Percentiles rank a stretch among this genome's conserved stretches.
Evolutionary conservation across 1,284 basidiomycete genomes (phyloP).

Genomic region (Rhodotorula sp.): DNA sequence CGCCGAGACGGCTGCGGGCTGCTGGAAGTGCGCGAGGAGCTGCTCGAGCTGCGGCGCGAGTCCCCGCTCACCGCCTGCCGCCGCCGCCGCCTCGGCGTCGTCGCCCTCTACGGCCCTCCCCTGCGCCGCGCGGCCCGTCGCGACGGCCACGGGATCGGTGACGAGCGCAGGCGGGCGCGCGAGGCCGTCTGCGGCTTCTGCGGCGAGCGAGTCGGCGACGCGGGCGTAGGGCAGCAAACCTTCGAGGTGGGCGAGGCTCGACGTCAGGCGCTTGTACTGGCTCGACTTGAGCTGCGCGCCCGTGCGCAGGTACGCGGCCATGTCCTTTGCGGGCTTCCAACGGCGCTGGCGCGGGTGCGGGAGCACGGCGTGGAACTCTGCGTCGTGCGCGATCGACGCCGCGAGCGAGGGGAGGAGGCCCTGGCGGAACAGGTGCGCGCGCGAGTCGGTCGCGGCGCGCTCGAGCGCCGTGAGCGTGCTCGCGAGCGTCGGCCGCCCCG

Average conservation of each 20-base stretch:
- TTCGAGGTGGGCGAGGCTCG: conserved; percentile 29
- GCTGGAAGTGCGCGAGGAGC: conserved; percentile 35
- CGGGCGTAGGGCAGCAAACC: conserved; percentile 40
- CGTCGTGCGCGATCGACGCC: conserved; percentile 12
- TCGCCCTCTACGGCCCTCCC: not conserved
- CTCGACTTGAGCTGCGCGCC: conserved; percentile 33
- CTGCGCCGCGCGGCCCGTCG: conserved; percentile 14
- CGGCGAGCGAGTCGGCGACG: conserved; percentile 31
- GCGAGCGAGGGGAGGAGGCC: conserved; percentile 38
- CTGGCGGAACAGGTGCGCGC: conserved; percentile 36
- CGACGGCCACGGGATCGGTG: conserved; percentile 32
- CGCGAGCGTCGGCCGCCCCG: conserved; percentile 39
- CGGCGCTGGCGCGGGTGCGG: conserved; percentile 34
- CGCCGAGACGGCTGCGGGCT: conserved; percentile 23
- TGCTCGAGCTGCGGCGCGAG: conserved; percentile 33
- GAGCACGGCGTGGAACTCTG: conserved; percentile 26
- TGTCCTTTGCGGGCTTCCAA: conserved; percentile 38
- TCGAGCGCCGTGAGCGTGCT: conserved; percentile 38
- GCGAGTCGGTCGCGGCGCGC: conserved; percentile 28
- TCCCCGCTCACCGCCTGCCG: not conserved
- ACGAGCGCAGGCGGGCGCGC: conserved; percentile 18
- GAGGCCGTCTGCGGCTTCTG: not conserved
- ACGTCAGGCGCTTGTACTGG: conserved; percentile 40
- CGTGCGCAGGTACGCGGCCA: conserved; percentile 36
- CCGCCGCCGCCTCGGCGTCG: not conserved